Evolutionary conservation across 1,284 basidiomycete genomes (phyloP), one percentile per base, ranked within the genome.

Genomic region (Moesziomyces antarcticus): DNA sequence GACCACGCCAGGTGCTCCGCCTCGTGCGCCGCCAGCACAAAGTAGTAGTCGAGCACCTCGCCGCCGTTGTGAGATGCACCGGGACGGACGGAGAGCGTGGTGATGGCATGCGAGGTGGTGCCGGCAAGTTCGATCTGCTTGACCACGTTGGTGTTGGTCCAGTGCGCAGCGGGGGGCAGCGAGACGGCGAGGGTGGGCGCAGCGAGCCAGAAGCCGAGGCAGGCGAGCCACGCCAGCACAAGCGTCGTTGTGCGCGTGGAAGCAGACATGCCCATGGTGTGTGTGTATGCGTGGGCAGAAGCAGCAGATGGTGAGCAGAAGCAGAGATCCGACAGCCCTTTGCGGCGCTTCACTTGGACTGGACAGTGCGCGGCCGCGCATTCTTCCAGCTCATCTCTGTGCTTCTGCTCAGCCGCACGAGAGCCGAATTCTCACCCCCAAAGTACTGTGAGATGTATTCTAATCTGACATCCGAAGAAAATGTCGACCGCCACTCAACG

Each of bases 111-210:
- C 14, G 75, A 61, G 18, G 74, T 60, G 13, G 79, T 63, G n/a
- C 79, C 79, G 48, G 73, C 66, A 9, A 81, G 63, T n/a, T 78
- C 71, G 49, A 79, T 56, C 35, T 55, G 68, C 57, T 78, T 79
- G 50, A 56, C 27, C 47, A 50, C 56, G 43, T 77, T 73, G 48
- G 40, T 22, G 51, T 74, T 77, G 46, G 64, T 71, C 74, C 74
- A 77, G 41, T 63, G 67, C 14, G 27, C 40, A 0, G 73, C 37
- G 18, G 27, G 24, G 21, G 73, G 73, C 7, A 64, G 45, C 21
- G 47, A 25, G 10, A 42, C 60, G 14, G 68, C 54, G n/a, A 27
- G n/a, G 11, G 54, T 48, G 10, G 50, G 9, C 16, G 50, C 5
- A 8, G 42, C 30, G 20, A 22, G 24, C 25, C 41, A 11, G 3